Evolutionary conservation across 2,329 filamentous ascomycete genomes (phyloP).

Genomic region (Diplocarpon mali): DNA sequence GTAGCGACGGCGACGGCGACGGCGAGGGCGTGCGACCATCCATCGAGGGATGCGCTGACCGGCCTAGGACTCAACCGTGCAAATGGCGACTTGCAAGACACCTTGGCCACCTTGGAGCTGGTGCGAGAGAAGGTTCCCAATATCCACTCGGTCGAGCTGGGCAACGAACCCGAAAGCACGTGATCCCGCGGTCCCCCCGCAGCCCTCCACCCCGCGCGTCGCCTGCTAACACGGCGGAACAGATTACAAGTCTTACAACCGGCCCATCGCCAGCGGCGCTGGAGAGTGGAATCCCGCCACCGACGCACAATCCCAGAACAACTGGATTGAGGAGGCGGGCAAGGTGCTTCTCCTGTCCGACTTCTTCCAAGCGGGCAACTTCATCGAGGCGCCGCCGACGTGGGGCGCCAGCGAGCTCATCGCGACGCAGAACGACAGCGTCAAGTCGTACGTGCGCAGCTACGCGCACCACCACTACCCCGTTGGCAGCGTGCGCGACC

Average conservation of each 20-base stretch:
- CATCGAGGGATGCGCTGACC: no score
- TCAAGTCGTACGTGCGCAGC: constrained; percentile 19
- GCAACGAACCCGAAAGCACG: constrained; percentile 46
- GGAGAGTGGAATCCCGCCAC: constrained; percentile 18
- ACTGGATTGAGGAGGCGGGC: constrained; percentile 20
- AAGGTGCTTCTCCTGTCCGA: constrained; percentile 8
- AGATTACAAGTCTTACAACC: constrained; percentile 27
- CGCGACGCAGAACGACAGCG: constrained; percentile 15
- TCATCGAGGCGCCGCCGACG: constrained; percentile 20
- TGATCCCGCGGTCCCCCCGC: no score
- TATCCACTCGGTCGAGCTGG: constrained; percentile 42
- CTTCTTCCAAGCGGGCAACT: constrained; percentile 24
- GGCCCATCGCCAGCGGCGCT: constrained; percentile 21
- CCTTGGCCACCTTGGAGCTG: constrained; percentile 38
- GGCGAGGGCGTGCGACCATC: no score
- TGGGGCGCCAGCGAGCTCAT: constrained; percentile 24
- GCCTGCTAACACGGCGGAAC: constrained; percentile 11
- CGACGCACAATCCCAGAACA: constrained; percentile 21
- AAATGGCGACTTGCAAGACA: constrained; percentile 41
- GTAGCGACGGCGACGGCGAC: no score
- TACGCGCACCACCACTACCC: constrained; percentile 29
- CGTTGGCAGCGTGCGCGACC: constrained; percentile 27
- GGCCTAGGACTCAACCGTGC: constrained; percentile 42
- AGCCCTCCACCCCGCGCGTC: neutral
- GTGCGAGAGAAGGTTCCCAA: constrained; percentile 36